Evolutionary conservation across 306 rosid species (phyloP), one percentile per base, ranked within the genome.

Genomic region (Quercus variabilis): DNA sequence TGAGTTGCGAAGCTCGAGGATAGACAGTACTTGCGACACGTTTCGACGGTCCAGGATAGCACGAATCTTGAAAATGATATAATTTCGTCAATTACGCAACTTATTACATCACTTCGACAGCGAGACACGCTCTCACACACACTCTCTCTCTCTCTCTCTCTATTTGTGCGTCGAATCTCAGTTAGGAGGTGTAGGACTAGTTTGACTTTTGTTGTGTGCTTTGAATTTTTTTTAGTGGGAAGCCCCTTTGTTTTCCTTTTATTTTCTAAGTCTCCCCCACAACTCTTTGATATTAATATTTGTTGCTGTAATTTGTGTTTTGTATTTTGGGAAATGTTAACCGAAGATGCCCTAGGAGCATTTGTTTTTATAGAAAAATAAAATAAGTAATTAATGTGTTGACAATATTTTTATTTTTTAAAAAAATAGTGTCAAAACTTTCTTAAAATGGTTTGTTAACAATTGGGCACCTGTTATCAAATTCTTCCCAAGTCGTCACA

Each of bases 171-270:
- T 56, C 72, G 81, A 79, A 81, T 85, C 87, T 79, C 76, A 28
- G 86, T 83, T 83, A 20, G 78, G 54, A 49, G 54, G 14, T 49
- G 1, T 2, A 43, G 17, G 35, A 59, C 83, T 71, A 23, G 70
- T 81, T 83, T 85, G 89, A 87, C 89, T 81, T 86, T 74, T 65
- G 46, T 2, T 7, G 43, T 46, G 33, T 11, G 33, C 73, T 46
- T 3, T 68, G 5, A 8, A 1, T 30, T 62, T 38, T 51, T 64
- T 14, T 1, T 38, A 2, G 46, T 38, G 51, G 3, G 6, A 12
- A 12, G 17, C 17, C 38, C 76, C 59, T 28, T 59, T 71, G 6
- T 33, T 11, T 41, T 12, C 38, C 31, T 25, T 57, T 2, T 1
- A 55, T 18, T 64, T 14, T 5, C 54, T 49, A 3, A 3, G 13